These are phyloP conservation scores for Sporothrix dimorphospora DNA, from an alignment of 2,329 filamentous ascomycete genomes.

Conservation along the genomic window DNA sequence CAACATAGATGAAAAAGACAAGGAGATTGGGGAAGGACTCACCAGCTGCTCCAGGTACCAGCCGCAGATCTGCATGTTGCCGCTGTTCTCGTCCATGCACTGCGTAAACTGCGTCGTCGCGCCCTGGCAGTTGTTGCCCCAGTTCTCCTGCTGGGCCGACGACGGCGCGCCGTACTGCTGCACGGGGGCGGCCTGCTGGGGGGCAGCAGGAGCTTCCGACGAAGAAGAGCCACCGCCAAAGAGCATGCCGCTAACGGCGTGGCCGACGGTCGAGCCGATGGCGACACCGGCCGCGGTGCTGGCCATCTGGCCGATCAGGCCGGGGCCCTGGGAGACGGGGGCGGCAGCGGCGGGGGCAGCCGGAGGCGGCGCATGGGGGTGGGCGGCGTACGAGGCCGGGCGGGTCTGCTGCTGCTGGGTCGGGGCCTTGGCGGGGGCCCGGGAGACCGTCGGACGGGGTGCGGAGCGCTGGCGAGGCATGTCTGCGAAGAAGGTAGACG, in stretches of 20 bases:
- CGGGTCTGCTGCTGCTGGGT: constrained; percentile 64
- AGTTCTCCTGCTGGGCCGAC: constrained; percentile 54
- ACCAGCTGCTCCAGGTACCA: constrained; percentile 96
- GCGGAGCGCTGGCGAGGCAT: constrained; percentile 81
- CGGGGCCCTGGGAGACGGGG: constrained; percentile 65
- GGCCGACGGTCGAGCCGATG: constrained; percentile 91
- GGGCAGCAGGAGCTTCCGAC: constrained; percentile 54
- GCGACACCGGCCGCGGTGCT: constrained; percentile 97
- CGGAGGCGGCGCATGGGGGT: constrained; percentile 55
- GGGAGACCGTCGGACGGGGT: constrained; percentile 63
- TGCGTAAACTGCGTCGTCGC: constrained; percentile 86
- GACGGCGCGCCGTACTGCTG: constrained; percentile 43
- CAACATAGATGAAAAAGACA: neutral
- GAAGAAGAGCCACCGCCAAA: constrained; percentile 66
- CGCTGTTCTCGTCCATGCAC: constrained; percentile 94
- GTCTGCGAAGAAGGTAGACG: constrained; percentile 21
- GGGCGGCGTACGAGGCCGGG: constrained; percentile 67
- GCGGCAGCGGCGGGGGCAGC: constrained; percentile 46
- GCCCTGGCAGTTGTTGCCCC: constrained; percentile 70
- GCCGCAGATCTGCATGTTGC: constrained; percentile 92
- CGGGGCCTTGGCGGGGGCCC: constrained; percentile 59
- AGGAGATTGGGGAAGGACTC: constrained; percentile 35
- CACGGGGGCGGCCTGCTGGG: constrained; percentile 53
- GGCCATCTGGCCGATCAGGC: constrained; percentile 95
- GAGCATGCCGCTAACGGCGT: constrained; percentile 91